Percentiles rank a stretch among this genome's conserved stretches.
phyloP scores from a whole-genome alignment of 2,329 filamentous ascomycete species.

The Xylaria sp. region DNA sequence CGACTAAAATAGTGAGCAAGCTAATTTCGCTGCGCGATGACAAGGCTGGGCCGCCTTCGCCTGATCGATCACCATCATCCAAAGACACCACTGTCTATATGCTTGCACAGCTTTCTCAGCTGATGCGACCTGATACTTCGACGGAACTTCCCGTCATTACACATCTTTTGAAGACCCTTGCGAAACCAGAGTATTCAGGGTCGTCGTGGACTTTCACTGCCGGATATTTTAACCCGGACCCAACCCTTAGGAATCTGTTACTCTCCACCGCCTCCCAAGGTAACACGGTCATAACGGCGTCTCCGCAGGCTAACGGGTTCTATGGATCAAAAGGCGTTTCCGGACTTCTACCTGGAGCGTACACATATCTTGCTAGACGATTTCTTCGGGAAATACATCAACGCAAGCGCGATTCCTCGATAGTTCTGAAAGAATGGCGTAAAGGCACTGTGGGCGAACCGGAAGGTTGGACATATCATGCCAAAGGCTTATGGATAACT shows the following conservation, averaged over 20 bases:
- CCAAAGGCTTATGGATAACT: conserved; percentile 93
- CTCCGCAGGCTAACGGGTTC: conserved; percentile 94
- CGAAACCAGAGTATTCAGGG: conserved; percentile 69
- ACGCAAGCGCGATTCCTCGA: conserved; percentile 62
- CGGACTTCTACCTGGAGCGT: conserved; percentile 89
- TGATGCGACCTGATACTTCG: conserved; percentile 81
- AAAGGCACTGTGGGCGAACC: conserved; percentile 82
- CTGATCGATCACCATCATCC: conserved; percentile 44
- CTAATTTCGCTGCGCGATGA: conserved; percentile 69
- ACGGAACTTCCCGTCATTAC: conserved; percentile 89
- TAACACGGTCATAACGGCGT: conserved; percentile 91
- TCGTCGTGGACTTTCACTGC: conserved; percentile 96
- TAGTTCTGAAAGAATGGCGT: conserved; percentile 88
- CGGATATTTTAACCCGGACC: conserved; percentile 97
- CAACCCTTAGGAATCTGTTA: conserved; percentile 81
- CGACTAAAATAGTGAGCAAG: conserved; percentile 73
- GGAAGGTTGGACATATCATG: conserved; percentile 96
- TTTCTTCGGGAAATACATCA: conserved; percentile 74
- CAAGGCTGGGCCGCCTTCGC: conserved; percentile 43
- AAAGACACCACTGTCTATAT: conserved; percentile 82
- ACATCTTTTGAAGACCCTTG: conserved; percentile 75
- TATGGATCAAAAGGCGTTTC: conserved; percentile 89
- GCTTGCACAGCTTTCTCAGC: conserved; percentile 85
- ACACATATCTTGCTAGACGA: conserved; percentile 84
- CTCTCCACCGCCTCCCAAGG: conserved; percentile 75